phyloP scores from a whole-genome alignment of 2,329 filamentous ascomycete genomes.

The Colletotrichum musae region DNA sequence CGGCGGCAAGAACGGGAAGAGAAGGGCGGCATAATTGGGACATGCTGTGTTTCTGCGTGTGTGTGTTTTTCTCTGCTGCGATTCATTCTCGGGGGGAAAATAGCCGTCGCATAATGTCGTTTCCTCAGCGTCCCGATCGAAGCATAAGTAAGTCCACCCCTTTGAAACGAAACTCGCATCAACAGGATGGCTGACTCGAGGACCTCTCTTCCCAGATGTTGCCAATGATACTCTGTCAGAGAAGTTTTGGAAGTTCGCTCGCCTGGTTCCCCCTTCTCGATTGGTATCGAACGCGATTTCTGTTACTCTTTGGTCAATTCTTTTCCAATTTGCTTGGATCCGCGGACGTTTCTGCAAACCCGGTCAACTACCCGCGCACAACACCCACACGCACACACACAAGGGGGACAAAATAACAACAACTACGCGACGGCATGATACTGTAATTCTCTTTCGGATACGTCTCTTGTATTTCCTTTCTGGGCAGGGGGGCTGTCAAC shows the following conservation, averaged over 20 bases:
- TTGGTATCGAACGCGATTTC: slow-evolving; percentile 32
- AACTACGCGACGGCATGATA: slow-evolving; percentile 9
- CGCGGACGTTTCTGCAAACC: no score
- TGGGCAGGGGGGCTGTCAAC: not conserved
- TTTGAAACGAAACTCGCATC: not conserved
- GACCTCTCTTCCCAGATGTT: slow-evolving; percentile 10
- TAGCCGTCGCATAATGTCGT: slow-evolving; percentile 26
- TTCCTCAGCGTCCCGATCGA: slow-evolving; percentile 23
- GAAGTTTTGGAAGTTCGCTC: slow-evolving; percentile 35
- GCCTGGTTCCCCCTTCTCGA: slow-evolving; percentile 28
- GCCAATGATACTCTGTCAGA: slow-evolving; percentile 40
- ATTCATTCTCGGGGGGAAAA: not conserved
- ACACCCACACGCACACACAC: no score
- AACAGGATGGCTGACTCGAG: slow-evolving; percentile 19
- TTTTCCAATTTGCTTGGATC: not conserved
- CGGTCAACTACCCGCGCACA: no score
- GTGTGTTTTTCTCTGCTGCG: not conserved
- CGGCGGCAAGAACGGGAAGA: slow-evolving; percentile 7
- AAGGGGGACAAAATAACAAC: no score
- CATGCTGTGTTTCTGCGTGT: not conserved
- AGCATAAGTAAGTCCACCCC: slow-evolving; percentile 29
- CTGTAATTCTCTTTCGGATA: slow-evolving; percentile 13
- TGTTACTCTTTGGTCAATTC: slow-evolving; percentile 25
- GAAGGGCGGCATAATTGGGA: slow-evolving; percentile 1
- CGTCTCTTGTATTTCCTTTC: slow-evolving; percentile 6